phyloP scores from a whole-genome alignment of 495 filamentous ascomycete species.

The Aspergillus indologenus region DNA sequence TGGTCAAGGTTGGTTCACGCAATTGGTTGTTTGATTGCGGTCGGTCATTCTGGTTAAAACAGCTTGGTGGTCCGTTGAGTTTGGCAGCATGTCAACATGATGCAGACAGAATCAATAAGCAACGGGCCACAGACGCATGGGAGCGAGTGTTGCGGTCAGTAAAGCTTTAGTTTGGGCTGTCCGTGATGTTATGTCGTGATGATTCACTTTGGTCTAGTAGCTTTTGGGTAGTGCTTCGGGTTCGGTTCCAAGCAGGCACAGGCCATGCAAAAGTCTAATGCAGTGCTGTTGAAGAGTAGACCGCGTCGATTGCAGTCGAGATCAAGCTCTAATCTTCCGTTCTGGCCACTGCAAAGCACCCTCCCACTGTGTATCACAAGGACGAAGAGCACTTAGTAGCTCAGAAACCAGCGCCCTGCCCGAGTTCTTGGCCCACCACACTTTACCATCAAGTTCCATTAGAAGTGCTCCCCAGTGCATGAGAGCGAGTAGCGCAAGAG shows the following conservation, averaged over 20 bases:
- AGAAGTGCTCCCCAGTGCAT: slow-evolving; percentile 41
- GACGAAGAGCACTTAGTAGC: slow-evolving; percentile 20
- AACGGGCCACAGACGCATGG: slow-evolving; percentile 24
- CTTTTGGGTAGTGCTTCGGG: neutral
- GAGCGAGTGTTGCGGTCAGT: slow-evolving; percentile 15
- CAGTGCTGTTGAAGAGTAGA: neutral
- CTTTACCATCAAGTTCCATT: slow-evolving; percentile 30
- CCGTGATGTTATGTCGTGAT: neutral
- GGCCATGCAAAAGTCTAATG: neutral
- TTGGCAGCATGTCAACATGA: slow-evolving; percentile 27
- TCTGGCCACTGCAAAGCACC: slow-evolving; percentile 32
- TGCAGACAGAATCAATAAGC: slow-evolving; percentile 26
- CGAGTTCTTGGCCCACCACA: slow-evolving; percentile 40
- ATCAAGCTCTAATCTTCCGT: slow-evolving; percentile 29
- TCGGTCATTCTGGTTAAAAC: slow-evolving; percentile 36
- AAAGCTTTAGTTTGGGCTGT: slow-evolving; percentile 5
- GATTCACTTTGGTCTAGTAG: neutral
- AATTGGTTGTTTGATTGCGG: slow-evolving; percentile 41
- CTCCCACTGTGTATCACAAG: slow-evolving; percentile 23
- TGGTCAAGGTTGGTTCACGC: slow-evolving; percentile 33
- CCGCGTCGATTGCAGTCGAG: neutral
- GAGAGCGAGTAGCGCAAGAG: slow-evolving; percentile 33
- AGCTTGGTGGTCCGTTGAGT: slow-evolving; percentile 32
- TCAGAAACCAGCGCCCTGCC: slow-evolving; percentile 33
- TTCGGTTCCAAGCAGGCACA: neutral